Evolutionary conservation across 768 basidiomycete genomes (phyloP).

Genomic region (Auriculariales sp.): DNA sequence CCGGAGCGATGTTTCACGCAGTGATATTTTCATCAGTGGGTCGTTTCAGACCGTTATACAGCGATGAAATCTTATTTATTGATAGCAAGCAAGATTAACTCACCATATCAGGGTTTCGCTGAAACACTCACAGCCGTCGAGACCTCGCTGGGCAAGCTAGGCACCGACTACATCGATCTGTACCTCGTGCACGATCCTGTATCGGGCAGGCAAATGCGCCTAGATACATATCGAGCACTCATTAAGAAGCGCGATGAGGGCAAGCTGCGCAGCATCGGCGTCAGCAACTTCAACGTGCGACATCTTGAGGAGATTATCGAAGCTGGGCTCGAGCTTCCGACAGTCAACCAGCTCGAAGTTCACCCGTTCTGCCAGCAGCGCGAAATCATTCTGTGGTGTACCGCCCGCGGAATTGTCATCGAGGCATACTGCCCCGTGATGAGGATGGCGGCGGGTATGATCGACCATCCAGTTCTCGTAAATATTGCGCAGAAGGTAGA

Average conservation of each 20-base stretch:
- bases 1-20: slow-evolving; percentile 37
- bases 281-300: slow-evolving; percentile 67
- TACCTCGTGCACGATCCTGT: slow-evolving; percentile 67
- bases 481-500: slow-evolving; percentile 49
- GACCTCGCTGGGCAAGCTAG: slow-evolving; percentile 41
- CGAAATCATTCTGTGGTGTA: slow-evolving; percentile 40
- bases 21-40: slow-evolving; percentile 61
- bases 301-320: slow-evolving; percentile 62
- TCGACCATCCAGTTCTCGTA: slow-evolving; percentile 39
- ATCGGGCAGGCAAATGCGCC: slow-evolving; percentile 44
- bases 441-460: slow-evolving; percentile 27
- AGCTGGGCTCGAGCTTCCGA: slow-evolving; percentile 47
- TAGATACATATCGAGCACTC: slow-evolving; percentile 61
- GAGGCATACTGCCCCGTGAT: slow-evolving; percentile 71
- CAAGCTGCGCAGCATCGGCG: slow-evolving; percentile 60
- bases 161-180: slow-evolving; percentile 60
- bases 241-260: slow-evolving; percentile 42
- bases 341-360: slow-evolving; percentile 76
- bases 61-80: slow-evolving; percentile 4
- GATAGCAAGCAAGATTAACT: slow-evolving; percentile 53
- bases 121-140: slow-evolving; percentile 43
- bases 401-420: slow-evolving; percentile 39
- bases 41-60: slow-evolving; percentile 33
- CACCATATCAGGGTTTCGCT: slow-evolving; percentile 47
- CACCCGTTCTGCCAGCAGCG: slow-evolving; percentile 53